Evolutionary conservation across 192 early-diverging fungal genomes (phyloP).

Genomic region (Entomortierella beljakovae): DNA sequence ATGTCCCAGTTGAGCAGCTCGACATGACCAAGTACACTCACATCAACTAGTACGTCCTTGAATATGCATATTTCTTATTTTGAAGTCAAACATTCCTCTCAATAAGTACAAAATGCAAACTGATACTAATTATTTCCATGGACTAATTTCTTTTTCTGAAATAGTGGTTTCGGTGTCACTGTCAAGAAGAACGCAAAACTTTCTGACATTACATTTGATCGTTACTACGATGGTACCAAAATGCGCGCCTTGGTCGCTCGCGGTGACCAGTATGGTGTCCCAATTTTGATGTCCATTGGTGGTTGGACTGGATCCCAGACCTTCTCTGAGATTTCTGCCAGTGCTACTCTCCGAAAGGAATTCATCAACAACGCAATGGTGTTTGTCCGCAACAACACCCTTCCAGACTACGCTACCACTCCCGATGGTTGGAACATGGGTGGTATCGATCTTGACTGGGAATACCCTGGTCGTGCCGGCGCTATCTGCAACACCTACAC

Average conservation of each 20-base stretch:
- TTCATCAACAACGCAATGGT: conserved; percentile 70
- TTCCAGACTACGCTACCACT: conserved; percentile 29
- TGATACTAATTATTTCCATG: too few relatives aligned
- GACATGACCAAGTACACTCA: conserved; percentile 57
- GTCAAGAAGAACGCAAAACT: conserved; percentile 31
- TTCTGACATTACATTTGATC: conserved; percentile 43
- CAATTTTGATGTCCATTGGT: conserved; percentile 71
- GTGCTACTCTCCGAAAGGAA: conserved; percentile 58
- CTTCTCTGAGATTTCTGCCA: conserved; percentile 68
- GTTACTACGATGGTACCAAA: conserved; percentile 53
- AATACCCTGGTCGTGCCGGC: conserved; percentile 77
- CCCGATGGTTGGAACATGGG: conserved; percentile 51
- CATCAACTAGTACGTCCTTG: conserved; percentile 50
- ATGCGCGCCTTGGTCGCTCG: conserved; percentile 39
- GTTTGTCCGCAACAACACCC: conserved; percentile 56
- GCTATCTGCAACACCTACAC: conserved; percentile 70
- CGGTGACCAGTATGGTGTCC: conserved; percentile 42
- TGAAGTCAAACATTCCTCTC: not conserved
- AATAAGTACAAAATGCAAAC: too few relatives aligned
- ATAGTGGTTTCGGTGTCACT: conserved; percentile 50
- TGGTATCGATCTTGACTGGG: conserved; percentile 58
- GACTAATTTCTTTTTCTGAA: not conserved
- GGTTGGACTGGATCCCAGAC: conserved; percentile 83
- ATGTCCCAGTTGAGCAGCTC: conserved; percentile 49
- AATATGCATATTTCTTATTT: not conserved